Evolutionary conservation across 441 rosid genomes (phyloP).

Genomic region (Mallotus repandus): DNA sequence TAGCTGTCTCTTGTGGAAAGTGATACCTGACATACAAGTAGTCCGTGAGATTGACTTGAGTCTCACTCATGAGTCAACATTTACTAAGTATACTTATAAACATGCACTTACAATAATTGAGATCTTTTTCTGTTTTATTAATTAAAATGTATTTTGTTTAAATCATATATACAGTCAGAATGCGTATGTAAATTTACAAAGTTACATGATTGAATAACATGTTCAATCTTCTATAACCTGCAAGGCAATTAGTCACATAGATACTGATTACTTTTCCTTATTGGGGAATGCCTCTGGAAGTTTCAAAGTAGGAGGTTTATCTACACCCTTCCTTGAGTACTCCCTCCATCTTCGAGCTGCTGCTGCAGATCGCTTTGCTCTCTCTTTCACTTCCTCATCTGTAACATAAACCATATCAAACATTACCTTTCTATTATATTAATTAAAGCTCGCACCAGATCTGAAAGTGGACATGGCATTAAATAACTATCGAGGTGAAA

Average conservation of each 20-base stretch:
- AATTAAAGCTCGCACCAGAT: background rate
- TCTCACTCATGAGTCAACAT: too few species aligned
- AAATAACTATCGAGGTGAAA: too few species aligned
- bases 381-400: constrained; percentile 82
- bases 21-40: too few species aligned
- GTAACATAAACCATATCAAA: constrained; percentile 25
- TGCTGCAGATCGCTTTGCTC: constrained; percentile 70
- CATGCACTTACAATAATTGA: background rate
- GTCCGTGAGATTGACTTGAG: too few species aligned
- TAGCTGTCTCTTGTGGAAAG: too few species aligned
- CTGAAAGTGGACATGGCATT: too few species aligned
- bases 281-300: constrained; percentile 64
- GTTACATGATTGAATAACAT: background rate
- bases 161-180: background rate
- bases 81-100: too few species aligned
- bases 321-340: constrained; percentile 80
- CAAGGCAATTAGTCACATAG: background rate
- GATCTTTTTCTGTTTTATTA: background rate
- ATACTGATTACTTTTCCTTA: constrained; percentile 38
- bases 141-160: background rate
- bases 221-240: background rate
- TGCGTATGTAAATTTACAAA: background rate
- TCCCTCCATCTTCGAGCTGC: constrained; percentile 96
- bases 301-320: constrained; percentile 73
- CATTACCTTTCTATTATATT: background rate